Evolutionary conservation across 1,284 basidiomycete species (phyloP), one percentile per base, ranked within the genome.

Genomic region (Trametes polyzona): DNA sequence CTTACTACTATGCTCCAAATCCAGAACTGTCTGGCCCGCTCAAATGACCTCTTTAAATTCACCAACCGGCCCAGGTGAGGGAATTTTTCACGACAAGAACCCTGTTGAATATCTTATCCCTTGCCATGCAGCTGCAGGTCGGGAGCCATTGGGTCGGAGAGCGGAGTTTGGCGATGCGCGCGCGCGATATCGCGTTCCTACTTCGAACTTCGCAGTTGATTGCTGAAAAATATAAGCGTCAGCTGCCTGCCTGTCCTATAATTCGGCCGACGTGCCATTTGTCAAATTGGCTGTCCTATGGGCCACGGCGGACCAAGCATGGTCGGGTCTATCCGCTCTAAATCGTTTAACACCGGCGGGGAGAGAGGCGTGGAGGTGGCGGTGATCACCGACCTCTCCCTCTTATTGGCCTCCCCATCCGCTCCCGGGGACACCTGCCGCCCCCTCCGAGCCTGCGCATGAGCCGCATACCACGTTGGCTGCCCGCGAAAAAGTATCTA

Each of bases 401-500:
- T 47, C 29, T 35, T 41, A 61, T 61, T 57, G 59, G 59, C 27
- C 44, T 44, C 19, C 17, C 27, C 33, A 19, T 27, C 7, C 47
- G 8, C 24, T 43, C 30, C 23, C 41, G 19, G 44, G 39, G 39
- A 46, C 42, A 29, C 43, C 14, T 37, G 55, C 47, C 55, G 54
- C 29, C 17, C 35, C 29, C 33, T 39, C 42, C 41, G 35, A 30
- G 27, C 46, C 41, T 54, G n/a, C n/a, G n/a, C n/a, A n/a, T n/a
- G n/a, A n/a, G n/a, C 47, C 33, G 35, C 51, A 47, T 55, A 42
- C 58, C 33, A 43, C 43, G 44, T 56, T 42, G 51, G 49, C 24
- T 29, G 48, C 19, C 21, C 24, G 30, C 30, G 40, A 27, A 52
- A 41, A 49, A 52, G 41, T 50, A 55, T 30, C 35, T 33, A 32